phyloP scores from a whole-genome alignment of 768 basidiomycete species.

The Termitomyces bulborhizus region DNA sequence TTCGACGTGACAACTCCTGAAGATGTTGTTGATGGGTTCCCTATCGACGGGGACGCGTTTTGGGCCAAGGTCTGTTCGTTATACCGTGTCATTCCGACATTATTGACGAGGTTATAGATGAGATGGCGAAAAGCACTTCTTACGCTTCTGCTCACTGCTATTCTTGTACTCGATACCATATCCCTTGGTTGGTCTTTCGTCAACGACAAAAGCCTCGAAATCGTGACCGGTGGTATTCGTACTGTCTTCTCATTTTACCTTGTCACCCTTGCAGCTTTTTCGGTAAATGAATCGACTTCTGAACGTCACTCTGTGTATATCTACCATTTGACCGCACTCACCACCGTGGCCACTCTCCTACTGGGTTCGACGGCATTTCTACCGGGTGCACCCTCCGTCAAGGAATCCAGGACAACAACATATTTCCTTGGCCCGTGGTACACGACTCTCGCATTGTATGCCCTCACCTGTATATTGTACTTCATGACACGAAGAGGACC shows the following conservation, averaged over 20 bases:
- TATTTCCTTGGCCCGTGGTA: conserved; percentile 42
- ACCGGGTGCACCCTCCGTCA: conserved; percentile 36
- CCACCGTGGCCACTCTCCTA: conserved; percentile 38
- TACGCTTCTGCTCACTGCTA: conserved; percentile 34
- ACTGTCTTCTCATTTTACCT: conserved; percentile 55
- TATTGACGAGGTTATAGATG: conserved; percentile 33
- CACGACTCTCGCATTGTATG: conserved; percentile 43
- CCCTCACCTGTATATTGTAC: conserved; percentile 29
- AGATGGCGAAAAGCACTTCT: conserved; percentile 51
- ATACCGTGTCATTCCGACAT: not conserved
- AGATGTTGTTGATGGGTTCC: conserved; percentile 62
- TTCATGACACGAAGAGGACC: conserved; percentile 72
- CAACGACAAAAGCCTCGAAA: conserved; percentile 21
- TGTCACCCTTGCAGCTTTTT: conserved; percentile 41
- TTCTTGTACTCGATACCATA: conserved; percentile 46
- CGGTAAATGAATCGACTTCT: conserved; percentile 40
- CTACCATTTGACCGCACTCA: conserved; percentile 56
- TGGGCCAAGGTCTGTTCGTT: conserved; percentile 43
- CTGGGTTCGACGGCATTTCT: conserved; percentile 48
- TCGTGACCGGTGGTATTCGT: conserved; percentile 38
- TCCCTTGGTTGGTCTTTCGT: conserved; percentile 50
- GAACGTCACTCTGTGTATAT: conserved; percentile 43
- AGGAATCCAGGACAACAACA: conserved; percentile 16
- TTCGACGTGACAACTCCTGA: conserved; percentile 71
- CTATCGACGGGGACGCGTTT: conserved; percentile 55